Percentiles rank a stretch among this genome's conserved stretches.
phyloP scores from a whole-genome alignment of 164 flowering plant species.

The Liriodendron chinense region DNA sequence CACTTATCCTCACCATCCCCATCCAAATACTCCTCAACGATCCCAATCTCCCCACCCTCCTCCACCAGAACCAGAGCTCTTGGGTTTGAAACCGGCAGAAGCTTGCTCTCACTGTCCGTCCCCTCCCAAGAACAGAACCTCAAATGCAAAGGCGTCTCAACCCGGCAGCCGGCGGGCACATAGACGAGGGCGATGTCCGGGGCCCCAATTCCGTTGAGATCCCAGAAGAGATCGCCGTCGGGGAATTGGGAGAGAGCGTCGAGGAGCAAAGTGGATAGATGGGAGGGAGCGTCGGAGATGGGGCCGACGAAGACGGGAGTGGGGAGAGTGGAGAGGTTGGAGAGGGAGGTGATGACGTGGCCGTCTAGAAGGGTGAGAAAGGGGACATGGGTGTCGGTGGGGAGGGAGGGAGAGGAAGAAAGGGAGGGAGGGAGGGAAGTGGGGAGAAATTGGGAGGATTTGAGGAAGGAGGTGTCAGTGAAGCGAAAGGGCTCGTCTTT shows the following conservation, averaged over 20 bases:
- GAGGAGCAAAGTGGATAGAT: constrained; percentile 35
- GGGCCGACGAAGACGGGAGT: constrained; percentile 63
- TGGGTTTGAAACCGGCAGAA: constrained; percentile 74
- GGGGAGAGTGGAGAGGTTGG: constrained; percentile 37
- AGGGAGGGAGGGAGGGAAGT: constrained; percentile 25
- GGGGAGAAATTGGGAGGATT: constrained; percentile 49
- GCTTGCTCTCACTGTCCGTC: constrained; percentile 34
- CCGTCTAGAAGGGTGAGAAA: constrained; percentile 64
- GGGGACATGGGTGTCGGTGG: constrained; percentile 29
- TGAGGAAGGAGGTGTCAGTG: constrained; percentile 78
- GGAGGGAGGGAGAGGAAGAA: neutral
- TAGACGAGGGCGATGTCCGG: constrained; percentile 69
- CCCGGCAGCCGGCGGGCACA: constrained; percentile 66
- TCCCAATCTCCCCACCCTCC: constrained; percentile 74
- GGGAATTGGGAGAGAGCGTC: constrained; percentile 37
- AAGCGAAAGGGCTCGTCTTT: constrained; percentile 83
- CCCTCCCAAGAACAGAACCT: constrained; percentile 50
- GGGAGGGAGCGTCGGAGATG: constrained; percentile 20
- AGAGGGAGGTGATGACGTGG: constrained; percentile 24
- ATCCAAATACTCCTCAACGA: constrained; percentile 69
- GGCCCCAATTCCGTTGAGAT: constrained; percentile 83
- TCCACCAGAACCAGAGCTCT: constrained; percentile 88
- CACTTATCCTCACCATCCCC: constrained; percentile 34
- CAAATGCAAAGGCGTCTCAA: constrained; percentile 50
- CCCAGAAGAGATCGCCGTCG: constrained; percentile 81